Conservation (phyloP, 345 rosid species). For the Linum lewisii region DNA sequence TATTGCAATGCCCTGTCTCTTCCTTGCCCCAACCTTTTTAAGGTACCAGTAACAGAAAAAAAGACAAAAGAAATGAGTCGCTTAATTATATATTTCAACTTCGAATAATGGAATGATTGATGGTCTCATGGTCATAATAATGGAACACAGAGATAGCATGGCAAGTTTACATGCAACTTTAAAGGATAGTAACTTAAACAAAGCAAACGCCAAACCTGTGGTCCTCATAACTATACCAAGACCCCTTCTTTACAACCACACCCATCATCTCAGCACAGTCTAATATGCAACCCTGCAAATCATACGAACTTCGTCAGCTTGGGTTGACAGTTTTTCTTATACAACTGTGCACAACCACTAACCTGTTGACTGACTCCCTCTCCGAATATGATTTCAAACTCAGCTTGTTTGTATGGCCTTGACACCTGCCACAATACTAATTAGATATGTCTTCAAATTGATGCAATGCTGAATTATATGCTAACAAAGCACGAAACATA, state of each 20-base stretch:
- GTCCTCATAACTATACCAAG: conserved; percentile 96
- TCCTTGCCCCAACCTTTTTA: conserved; percentile 83
- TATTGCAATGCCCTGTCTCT: conserved; percentile 83
- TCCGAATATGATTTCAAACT: conserved; percentile 88
- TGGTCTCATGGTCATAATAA: background rate
- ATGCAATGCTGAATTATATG: background rate
- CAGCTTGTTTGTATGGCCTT: conserved; percentile 94
- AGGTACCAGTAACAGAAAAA: conserved; percentile 8
- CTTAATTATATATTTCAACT: background rate
- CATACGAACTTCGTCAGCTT: background rate
- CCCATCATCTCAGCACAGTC: conserved; percentile 88
- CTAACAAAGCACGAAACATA: background rate
- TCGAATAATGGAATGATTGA: background rate
- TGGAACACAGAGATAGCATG: background rate
- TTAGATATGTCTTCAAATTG: background rate
- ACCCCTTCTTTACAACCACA: conserved; percentile 73
- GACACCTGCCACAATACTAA: conserved; percentile 49
- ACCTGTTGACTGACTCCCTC: conserved; percentile 97
- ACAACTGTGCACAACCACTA: conserved; percentile 15
- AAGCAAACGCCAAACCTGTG: conserved; percentile 41
- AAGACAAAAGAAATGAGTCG: background rate
- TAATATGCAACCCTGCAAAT: conserved; percentile 71
- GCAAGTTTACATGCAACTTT: no score
- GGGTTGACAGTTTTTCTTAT: background rate
- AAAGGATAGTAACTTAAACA: background rate